These are phyloP conservation scores for Skeletonema potamos DNA, from an alignment of 108 stramenopile species.

Conservation along the genomic window DNA sequence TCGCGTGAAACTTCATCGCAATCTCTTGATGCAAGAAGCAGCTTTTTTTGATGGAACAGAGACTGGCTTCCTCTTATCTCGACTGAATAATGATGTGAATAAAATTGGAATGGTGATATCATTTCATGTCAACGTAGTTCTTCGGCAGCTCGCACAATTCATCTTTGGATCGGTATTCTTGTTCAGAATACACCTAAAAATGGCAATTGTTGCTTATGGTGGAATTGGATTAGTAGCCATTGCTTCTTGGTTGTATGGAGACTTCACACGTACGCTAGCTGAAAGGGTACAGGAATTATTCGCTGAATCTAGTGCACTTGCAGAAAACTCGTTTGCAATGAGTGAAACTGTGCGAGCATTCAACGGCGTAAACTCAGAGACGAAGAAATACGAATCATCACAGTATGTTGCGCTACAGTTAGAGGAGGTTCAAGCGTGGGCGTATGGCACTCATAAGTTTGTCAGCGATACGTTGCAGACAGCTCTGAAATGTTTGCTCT, in stretches of 20 bases:
- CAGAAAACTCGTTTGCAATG: conserved; percentile 86
- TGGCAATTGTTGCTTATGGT: conserved; percentile 68
- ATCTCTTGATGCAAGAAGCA: conserved; percentile 84
- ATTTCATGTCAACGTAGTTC: conserved; percentile 81
- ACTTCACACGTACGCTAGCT: conserved; percentile 66
- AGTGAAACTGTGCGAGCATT: conserved; percentile 84
- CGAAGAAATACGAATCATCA: conserved; percentile 66
- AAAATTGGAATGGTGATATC: conserved; percentile 84
- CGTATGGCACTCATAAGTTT: conserved; percentile 82
- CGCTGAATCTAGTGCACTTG: conserved; percentile 79
- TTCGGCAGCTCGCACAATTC: conserved; percentile 82
- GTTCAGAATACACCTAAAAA: conserved; percentile 59
- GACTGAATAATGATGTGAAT: conserved; percentile 89
- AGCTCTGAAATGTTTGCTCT: conserved; percentile 53
- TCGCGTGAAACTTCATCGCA: conserved; percentile 83
- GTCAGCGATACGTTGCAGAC: conserved; percentile 76
- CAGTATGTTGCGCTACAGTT: conserved; percentile 73
- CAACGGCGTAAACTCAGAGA: conserved; percentile 68
- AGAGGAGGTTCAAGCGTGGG: conserved; percentile 88
- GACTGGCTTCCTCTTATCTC: conserved; percentile 75
- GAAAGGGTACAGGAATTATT: conserved; percentile 77
- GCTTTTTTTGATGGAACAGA: conserved; percentile 86
- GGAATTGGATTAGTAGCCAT: conserved; percentile 71
- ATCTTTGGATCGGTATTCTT: conserved; percentile 74
- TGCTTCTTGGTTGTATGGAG: conserved; percentile 73